phyloP scores from a whole-genome alignment of 331 rosid genomes.

The Malus hybrid region DNA sequence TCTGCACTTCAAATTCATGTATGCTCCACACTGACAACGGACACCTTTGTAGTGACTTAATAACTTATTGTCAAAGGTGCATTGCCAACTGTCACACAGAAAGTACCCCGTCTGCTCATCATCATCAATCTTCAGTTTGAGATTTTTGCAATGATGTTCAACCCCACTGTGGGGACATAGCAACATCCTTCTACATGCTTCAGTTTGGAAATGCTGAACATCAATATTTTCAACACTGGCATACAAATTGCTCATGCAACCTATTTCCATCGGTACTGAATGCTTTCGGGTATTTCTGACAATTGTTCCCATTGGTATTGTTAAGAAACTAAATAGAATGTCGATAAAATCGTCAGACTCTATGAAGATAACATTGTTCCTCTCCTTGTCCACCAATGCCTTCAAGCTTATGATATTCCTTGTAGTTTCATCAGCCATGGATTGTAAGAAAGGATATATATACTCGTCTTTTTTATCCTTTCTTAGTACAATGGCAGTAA shows the following conservation, averaged over 20 bases:
- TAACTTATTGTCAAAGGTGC: neutral
- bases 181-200: neutral
- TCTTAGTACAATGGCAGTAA: neutral
- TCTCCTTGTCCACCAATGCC: neutral
- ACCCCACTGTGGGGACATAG: neutral
- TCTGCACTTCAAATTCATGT: neutral
- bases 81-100: neutral
- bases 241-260: neutral
- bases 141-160: neutral
- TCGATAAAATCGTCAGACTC: slow-evolving; percentile 7
- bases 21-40: neutral
- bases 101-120: neutral
- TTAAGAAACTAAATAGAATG: slow-evolving; percentile 1
- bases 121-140: neutral
- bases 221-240: neutral
- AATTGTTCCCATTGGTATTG: neutral
- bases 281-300: neutral
- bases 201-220: neutral
- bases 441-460: neutral
- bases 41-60: neutral
- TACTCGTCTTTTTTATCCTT: neutral
- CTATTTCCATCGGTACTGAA: neutral
- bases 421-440: neutral
- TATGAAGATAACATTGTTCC: neutral
- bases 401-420: neutral